phyloP scores from a whole-genome alignment of 1,284 basidiomycete genomes.

The Sutorius eximius region DNA sequence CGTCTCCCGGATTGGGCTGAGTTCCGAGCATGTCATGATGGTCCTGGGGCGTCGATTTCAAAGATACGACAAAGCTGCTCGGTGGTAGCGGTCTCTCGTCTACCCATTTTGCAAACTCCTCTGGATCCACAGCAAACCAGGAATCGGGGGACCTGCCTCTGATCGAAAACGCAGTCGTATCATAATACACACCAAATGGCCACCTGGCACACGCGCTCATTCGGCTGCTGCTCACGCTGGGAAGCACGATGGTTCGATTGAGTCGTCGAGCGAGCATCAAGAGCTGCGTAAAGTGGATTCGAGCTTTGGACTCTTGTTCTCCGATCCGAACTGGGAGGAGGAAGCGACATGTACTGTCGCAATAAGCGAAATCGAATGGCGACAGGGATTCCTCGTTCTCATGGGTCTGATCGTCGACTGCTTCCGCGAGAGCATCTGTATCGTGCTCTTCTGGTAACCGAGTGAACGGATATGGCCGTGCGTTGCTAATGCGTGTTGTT shows the following conservation, averaged over 20 bases:
- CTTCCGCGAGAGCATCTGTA: neutral
- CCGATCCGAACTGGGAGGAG: constrained; percentile 47
- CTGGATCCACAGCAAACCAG: constrained; percentile 7
- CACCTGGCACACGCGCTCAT: constrained; percentile 47
- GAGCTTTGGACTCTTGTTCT: constrained; percentile 52
- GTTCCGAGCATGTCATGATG: neutral
- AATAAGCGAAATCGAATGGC: constrained; percentile 17
- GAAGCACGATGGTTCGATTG: constrained; percentile 51
- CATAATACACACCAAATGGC: constrained; percentile 48
- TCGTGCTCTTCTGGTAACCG: constrained; percentile 11
- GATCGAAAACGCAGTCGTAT: constrained; percentile 20
- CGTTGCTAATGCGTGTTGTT: neutral
- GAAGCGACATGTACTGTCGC: constrained; percentile 38
- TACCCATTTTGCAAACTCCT: constrained; percentile 8
- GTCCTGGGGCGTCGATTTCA: constrained; percentile 8
- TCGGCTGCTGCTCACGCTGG: constrained; percentile 50
- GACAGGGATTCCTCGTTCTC: neutral
- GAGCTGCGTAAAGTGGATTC: constrained; percentile 48
- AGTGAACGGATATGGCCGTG: constrained; percentile 18
- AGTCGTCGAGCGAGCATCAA: constrained; percentile 41
- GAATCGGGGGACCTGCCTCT: neutral
- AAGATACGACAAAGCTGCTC: constrained; percentile 9
- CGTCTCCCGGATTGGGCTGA: neutral
- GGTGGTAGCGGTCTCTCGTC: constrained; percentile 9
- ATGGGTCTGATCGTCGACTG: neutral